phyloP scores from a whole-genome alignment of 139 green algal species.

The Mychonastes homosphaera region DNA sequence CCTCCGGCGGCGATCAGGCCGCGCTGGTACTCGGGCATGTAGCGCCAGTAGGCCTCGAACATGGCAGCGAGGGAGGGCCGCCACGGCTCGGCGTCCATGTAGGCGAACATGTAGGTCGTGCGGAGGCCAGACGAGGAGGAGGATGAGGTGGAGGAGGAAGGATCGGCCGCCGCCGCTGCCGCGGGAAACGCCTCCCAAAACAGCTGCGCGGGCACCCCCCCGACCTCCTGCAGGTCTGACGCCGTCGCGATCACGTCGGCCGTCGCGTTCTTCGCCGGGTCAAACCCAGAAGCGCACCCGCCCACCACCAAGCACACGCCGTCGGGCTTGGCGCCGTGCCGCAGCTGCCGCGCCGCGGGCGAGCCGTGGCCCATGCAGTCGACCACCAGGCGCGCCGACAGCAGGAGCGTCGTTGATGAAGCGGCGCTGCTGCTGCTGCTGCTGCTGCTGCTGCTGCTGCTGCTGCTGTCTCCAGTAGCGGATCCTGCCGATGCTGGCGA shows the following conservation, averaged over 20 bases:
- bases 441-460: neutral
- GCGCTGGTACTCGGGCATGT: slow-evolving; percentile 80
- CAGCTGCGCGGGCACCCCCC: slow-evolving; percentile 57
- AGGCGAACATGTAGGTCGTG: slow-evolving; percentile 96
- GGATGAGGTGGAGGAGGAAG: slow-evolving; percentile 18
- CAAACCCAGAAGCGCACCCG: slow-evolving; percentile 64
- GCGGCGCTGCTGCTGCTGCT: neutral
- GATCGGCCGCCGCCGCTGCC: slow-evolving; percentile 7
- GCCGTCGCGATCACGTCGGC: slow-evolving; percentile 78
- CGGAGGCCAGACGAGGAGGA: slow-evolving; percentile 53
- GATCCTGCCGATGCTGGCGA: neutral
- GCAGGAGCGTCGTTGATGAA: neutral
- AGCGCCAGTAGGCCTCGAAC: slow-evolving; percentile 87
- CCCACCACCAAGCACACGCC: slow-evolving; percentile 94
- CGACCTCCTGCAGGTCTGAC: slow-evolving; percentile 16
- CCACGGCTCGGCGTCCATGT: slow-evolving; percentile 66
- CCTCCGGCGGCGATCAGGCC: no score
- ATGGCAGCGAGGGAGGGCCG: slow-evolving; percentile 61
- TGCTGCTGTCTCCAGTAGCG: neutral
- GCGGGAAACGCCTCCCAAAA: slow-evolving; percentile 91
- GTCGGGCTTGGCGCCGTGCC: slow-evolving; percentile 69
- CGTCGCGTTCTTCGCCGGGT: slow-evolving; percentile 54
- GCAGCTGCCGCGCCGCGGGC: slow-evolving; percentile 80
- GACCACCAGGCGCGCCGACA: slow-evolving; percentile 55
- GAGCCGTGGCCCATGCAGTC: slow-evolving; percentile 91